A percentile compares a stretch with the other conserved stretches of the same genome.
phyloP scores from a whole-genome alignment of 306 rosid species.

The Sphenostylis stenocarpa region DNA sequence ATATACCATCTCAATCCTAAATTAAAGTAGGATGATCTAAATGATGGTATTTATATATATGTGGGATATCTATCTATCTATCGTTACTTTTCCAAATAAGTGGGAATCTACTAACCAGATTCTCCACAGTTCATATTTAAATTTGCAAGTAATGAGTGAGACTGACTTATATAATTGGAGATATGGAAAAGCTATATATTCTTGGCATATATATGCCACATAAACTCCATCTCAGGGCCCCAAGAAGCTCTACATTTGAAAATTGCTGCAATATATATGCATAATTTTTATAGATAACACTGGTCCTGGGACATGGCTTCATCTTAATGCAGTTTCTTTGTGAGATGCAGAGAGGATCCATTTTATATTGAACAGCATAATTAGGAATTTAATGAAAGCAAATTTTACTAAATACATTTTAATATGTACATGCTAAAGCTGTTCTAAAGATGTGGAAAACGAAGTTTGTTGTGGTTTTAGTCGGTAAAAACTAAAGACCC shows the following conservation, averaged over 20 bases:
- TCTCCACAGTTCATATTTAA: neutral
- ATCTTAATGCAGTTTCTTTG: neutral
- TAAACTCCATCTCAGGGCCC: neutral
- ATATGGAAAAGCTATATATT: neutral
- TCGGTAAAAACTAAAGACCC: neutral
- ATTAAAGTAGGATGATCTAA: neutral
- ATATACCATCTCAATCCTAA: neutral
- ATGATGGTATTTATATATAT: slow-evolving; percentile 12
- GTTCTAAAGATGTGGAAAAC: neutral
- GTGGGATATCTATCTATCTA: too few species aligned
- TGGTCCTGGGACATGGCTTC: neutral
- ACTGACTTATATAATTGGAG: neutral
- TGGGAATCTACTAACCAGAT: slow-evolving; percentile 18
- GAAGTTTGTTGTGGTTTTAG: neutral
- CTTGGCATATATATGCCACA: neutral
- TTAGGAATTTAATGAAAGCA: neutral
- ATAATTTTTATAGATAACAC: neutral
- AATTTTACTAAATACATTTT: neutral
- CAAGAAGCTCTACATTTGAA: neutral
- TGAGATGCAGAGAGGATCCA: neutral
- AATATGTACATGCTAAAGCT: neutral
- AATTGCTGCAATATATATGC: neutral
- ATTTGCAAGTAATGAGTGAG: slow-evolving; percentile 11
- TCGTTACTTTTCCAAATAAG: slow-evolving; percentile 9
- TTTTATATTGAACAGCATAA: neutral